Percentiles rank a stretch among this genome's conserved stretches.
Conservation (phyloP, 352 stramenopile genomes). For the Globisporangium emineosum region DNA sequence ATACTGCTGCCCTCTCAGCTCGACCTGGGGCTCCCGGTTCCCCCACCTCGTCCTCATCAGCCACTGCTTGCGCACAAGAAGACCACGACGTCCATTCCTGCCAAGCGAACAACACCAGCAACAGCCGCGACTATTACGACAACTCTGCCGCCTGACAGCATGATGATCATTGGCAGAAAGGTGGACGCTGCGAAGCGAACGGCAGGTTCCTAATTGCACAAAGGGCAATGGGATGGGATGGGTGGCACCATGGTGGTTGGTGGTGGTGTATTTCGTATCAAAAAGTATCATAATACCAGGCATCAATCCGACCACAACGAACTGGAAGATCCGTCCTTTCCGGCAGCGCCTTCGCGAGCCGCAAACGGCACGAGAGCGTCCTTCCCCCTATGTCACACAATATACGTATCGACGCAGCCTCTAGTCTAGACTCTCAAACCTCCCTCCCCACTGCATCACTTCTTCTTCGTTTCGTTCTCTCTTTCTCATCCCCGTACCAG, state of each 20-base stretch:
- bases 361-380: no score
- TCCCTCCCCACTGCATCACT: background rate
- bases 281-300: no score
- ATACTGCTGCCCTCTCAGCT: background rate
- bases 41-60: background rate
- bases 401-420: background rate
- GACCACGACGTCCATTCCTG: background rate
- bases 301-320: no score
- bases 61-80: background rate
- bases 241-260: no score
- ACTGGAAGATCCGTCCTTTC: no score
- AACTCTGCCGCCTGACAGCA: constrained; percentile 2
- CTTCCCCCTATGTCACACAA: background rate
- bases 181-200: background rate
- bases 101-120: background rate
- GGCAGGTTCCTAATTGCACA: background rate
- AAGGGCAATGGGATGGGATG: no score
- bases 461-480: background rate
- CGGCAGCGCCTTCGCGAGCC: no score
- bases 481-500: background rate
- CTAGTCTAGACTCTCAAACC: background rate
- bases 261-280: no score
- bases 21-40: background rate
- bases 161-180: constrained; percentile 14
- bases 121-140: background rate